These are phyloP conservation scores for Microbotryum scabiosae DNA, from an alignment of 1,284 basidiomycete species.

Conservation along the genomic window DNA sequence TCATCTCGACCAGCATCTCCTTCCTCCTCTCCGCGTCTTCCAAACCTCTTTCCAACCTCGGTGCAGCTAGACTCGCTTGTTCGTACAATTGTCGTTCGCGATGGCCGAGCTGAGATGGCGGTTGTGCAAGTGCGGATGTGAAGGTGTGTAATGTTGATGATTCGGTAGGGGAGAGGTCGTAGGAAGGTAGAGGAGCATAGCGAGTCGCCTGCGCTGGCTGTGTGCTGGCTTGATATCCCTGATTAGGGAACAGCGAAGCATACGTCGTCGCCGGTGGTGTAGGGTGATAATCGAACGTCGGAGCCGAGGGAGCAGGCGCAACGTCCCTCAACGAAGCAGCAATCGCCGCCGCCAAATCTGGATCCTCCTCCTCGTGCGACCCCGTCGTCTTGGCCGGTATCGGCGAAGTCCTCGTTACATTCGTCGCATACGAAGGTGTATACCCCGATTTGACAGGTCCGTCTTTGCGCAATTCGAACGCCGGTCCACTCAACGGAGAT, in stretches of 20 bases:
- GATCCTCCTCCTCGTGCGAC: conserved; percentile 65
- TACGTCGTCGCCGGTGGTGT: conserved; percentile 8
- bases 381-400: conserved; percentile 35
- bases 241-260: conserved; percentile 13
- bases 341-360: conserved; percentile 86
- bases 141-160: not conserved
- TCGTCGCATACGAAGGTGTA: conserved; percentile 52
- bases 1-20: conserved; percentile 29
- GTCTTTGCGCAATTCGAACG: not conserved
- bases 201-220: not conserved
- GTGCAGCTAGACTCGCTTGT: not conserved
- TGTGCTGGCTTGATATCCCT: no score
- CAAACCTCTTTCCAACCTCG: conserved; percentile 5
- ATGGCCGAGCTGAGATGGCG: not conserved
- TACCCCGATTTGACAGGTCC: conserved; percentile 50
- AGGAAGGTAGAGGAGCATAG: conserved; percentile 9
- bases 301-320: conserved; percentile 49
- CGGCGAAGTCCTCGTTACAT: conserved; percentile 49
- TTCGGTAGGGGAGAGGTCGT: conserved; percentile 20
- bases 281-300: conserved; percentile 2
- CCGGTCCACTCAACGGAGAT: not conserved
- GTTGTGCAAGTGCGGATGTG: not conserved
- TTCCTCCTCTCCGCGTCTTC: conserved; percentile 13
- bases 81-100: conserved; percentile 7
- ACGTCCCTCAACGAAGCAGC: conserved; percentile 87